Base-by-base conservation (phyloP, 805 yeast species). In the Metschnikowia santaceciliae region DNA sequence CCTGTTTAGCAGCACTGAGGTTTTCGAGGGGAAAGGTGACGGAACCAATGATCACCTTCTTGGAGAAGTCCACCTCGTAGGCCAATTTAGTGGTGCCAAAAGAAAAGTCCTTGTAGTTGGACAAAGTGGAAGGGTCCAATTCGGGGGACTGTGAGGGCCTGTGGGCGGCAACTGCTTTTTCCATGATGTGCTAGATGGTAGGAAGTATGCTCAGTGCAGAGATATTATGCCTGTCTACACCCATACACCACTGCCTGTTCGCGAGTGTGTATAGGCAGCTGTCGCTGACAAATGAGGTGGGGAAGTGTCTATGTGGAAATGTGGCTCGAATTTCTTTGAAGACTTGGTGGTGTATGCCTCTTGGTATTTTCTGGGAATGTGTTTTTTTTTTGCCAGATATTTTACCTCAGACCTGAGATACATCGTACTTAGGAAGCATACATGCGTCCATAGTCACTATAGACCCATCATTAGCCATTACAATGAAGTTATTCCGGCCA, bases 81-180 rank as follows among this genome's bases (percentile, higher is more conserved):
- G 76, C 70, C 46, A 90, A 69, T 2, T 60, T 62, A 1, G 95
- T 83, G 51, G 78, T 68, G 3, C 65, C 58, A 22, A 88, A 76
- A 2, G 65, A 58, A 61, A 88, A 84, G 30, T 68, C 56, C 15
- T 59, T 56, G 66, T 88, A 90, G 65, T 85, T 87, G 39, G 96
- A 89, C 43, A 83, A 72, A 2, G 97, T 88, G 1, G 95, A 86
- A 22, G 86, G 86, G 66, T 90, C 96, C 17, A 20, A 33, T 40
- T 59, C 62, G 2, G 61, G 61, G 8, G 58, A 54, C n/a, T 20
- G 17, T 3, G 46, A 42, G 8, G 61, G 61, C 15, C 61, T 55
- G 41, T 50, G 57, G 10, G 47, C 34, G 5, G 55, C 55, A 32
- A 50, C 35, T 20, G 53, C 51, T 32, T 43, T 47, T 32, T 52